Conservation (phyloP, 805 yeast genomes). For the Candida tammaniensis region DNA sequence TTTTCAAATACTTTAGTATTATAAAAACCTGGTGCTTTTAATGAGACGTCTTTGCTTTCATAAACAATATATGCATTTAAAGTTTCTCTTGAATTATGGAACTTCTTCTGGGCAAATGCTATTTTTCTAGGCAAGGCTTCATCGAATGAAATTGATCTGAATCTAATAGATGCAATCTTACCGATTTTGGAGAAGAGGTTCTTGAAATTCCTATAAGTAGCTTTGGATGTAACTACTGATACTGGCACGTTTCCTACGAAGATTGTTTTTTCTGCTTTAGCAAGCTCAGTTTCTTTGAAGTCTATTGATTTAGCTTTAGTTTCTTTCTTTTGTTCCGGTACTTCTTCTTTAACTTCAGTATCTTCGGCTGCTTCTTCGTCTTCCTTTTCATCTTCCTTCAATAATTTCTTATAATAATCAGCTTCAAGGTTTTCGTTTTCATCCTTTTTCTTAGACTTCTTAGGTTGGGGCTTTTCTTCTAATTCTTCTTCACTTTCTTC, state of each 20-base stretch:
- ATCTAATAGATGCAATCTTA: constrained; percentile 71
- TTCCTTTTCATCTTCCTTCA: constrained; percentile 16
- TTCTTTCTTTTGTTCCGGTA: constrained; percentile 11
- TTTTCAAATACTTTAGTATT: constrained; percentile 69
- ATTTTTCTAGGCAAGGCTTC: constrained; percentile 89
- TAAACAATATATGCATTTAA: constrained; percentile 88
- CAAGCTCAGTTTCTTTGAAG: constrained; percentile 67
- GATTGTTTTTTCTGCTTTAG: constrained; percentile 78
- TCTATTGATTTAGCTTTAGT: constrained; percentile 50
- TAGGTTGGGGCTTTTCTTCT: constrained; percentile 16
- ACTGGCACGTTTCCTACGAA: constrained; percentile 85
- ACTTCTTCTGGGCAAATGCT: constrained; percentile 77
- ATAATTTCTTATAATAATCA: constrained; percentile 13
- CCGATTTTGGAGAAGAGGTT: constrained; percentile 54
- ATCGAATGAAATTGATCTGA: constrained; percentile 86
- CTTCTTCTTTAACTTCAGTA: constrained; percentile 9
- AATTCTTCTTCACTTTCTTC: constrained; percentile 25
- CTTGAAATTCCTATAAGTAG: constrained; percentile 61
- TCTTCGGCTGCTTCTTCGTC: constrained; percentile 18
- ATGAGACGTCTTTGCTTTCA: constrained; percentile 48
- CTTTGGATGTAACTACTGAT: constrained; percentile 61
- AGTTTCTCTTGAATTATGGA: constrained; percentile 75
- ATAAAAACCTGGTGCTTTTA: constrained; percentile 44
- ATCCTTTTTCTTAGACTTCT: constrained; percentile 9
- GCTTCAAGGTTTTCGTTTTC: constrained; percentile 14